Base-by-base conservation (phyloP, 768 basidiomycete species). In the Crassisporium funariophilum region DNA sequence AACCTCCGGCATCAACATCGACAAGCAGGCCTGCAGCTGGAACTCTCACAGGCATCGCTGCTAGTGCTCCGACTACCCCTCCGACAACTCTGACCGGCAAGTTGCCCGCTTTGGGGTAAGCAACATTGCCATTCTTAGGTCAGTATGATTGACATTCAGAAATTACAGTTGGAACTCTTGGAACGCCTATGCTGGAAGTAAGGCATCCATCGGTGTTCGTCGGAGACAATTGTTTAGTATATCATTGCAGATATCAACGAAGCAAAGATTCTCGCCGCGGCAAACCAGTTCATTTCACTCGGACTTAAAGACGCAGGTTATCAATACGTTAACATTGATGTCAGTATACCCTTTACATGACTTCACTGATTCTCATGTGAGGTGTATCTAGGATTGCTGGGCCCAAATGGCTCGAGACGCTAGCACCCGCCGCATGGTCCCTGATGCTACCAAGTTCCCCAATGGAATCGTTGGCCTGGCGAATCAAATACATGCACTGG, bases 401-500 rank as follows among this genome's bases (percentile, higher is more conserved):
- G 55, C 76, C 4, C 53, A 66, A 22, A 69, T 50, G 58, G 44
- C 55, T 9, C 75, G 78, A 17, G 63, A 78, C 53, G 20, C 74
- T 11, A 65, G 57, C 1, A 77, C 72, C 6, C 58, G 68, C 4
- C 62, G 65, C 23, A 77, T 78, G 5, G 63, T 75, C 3, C 76
- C 79, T 2, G 78, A 81, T 56, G 64, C 72, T n/a, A 58, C 50
- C 31, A 82, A 78, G 50, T 82, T 82, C 54, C 79, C 79, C 0
- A 71, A 73, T 41, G 79, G 79, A 11, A 77, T 82, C 55, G 67
- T 55, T 44, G 63, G 63, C 4, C 58, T 78, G 11, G 76, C 77
- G 2, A 56, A 63, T 12, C 59, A 76, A 39, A 65, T 80, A 9
- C 79, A 80, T 35, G 61, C 59, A 13, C 57, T 80, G 19, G 77